Evolutionary conservation across 192 early-diverging fungal genomes (phyloP).

Genomic region (Coemansia nantahalensis): DNA sequence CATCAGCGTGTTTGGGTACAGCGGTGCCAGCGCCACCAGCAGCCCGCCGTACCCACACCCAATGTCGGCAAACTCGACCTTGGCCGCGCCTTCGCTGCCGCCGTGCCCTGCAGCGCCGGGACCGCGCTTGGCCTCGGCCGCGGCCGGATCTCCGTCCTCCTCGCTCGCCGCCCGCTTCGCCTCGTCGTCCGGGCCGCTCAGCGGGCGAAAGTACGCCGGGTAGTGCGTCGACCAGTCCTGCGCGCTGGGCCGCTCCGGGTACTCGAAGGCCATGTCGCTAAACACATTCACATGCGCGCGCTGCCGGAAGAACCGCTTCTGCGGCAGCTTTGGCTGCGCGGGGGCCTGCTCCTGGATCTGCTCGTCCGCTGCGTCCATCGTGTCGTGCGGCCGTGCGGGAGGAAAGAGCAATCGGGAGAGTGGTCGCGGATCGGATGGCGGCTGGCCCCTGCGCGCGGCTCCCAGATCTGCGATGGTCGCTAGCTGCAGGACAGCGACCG

Average conservation of each 20-base stretch:
- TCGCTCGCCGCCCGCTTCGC: slow-evolving; percentile 11
- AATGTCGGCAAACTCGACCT: slow-evolving; percentile 96
- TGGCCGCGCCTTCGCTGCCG: not conserved
- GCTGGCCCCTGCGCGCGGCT: too few species aligned
- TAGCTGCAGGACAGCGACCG: too few species aligned
- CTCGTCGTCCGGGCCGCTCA: not conserved
- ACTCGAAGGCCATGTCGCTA: slow-evolving; percentile 91
- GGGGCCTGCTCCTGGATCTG: slow-evolving; percentile 1
- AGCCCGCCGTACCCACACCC: slow-evolving; percentile 98
- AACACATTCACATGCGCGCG: slow-evolving; percentile 98
- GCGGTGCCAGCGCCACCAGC: slow-evolving; percentile 78
- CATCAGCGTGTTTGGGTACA: slow-evolving; percentile 92
- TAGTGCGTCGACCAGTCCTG: slow-evolving; percentile 92
- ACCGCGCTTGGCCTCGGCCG: slow-evolving; percentile 22
- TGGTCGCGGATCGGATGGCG: too few species aligned
- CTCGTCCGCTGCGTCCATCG: slow-evolving; percentile 13
- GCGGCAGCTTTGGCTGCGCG: slow-evolving; percentile 46
- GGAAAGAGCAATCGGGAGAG: not conserved
- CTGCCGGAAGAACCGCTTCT: slow-evolving; percentile 83
- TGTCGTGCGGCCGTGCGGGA: not conserved
- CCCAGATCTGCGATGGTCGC: too few species aligned
- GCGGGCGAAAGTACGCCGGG: slow-evolving; percentile 58
- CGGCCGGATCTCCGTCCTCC: not conserved
- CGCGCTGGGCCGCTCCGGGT: slow-evolving; percentile 74
- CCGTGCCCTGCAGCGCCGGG: slow-evolving; percentile 6